Evolutionary conservation across 768 basidiomycete genomes (phyloP), one percentile per base, ranked within the genome.

Genomic region (Leccinellum albellum): DNA sequence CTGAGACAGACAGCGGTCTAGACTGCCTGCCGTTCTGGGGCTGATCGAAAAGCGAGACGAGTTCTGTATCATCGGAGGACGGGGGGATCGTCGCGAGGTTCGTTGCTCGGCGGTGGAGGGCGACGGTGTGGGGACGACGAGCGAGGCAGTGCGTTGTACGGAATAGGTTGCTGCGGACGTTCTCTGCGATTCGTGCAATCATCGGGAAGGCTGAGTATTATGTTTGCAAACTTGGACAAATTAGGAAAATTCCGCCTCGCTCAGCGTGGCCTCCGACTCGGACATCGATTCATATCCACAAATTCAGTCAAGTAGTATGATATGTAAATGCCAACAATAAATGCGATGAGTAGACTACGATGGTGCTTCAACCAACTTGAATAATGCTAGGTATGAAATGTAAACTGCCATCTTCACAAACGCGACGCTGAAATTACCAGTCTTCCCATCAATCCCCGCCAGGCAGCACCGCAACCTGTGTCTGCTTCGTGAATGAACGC

Each of bases 11-110:
- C 26, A 82, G 73, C 3, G 80, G 74, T 9, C 79, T 76, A 4
- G 73, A 63, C 42, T 71, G 70, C 64, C 53, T 54, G 55, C 64
- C 54, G 64, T 71, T 54, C 61, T 76, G 68, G 6, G 89, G 87
- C 33, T 79, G 78, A 74, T 93, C 90, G 70, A 92, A 91, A 56
- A 89, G 80, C 15, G 82, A 74, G 56, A 86, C 78, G 60, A 93
- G 78, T 51, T 83, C 78, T 51, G 75, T 75, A 73, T 91, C 89
- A 65, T 89, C 86, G 46, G 73, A 59, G 17, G 88, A 83, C 14
- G 86, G 79, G 17, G 86, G 85, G 46, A 85, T 79, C 14, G 79
- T 72, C 45, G 73, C 66, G 28, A 77, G 70, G 20, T 79, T 81
- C 24, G 81, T 63, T 69, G 75, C 62, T 53, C 64, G 58, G 57